Evolutionary conservation across 805 yeast genomes (phyloP).

Genomic region (Debaryomyces maramus): DNA sequence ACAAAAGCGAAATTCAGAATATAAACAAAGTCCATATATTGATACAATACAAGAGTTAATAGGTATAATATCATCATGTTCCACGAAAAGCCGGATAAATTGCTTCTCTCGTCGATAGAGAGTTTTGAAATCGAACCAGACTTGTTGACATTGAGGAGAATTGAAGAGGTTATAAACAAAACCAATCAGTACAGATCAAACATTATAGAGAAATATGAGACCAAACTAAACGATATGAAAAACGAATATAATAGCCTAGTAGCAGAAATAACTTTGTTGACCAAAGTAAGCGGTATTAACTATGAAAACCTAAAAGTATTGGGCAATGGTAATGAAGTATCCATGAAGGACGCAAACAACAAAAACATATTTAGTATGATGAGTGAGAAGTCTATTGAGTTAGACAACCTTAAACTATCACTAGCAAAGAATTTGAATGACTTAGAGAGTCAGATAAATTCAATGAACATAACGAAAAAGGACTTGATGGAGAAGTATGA

Average conservation of each 20-base stretch:
- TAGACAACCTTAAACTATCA: constrained; percentile 49
- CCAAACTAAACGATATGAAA: constrained; percentile 8
- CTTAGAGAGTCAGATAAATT: constrained; percentile 43
- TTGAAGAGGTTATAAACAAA: constrained; percentile 36
- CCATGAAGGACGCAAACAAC: constrained; percentile 8
- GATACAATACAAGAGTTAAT: too few relatives aligned
- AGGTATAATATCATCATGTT: constrained; percentile 18
- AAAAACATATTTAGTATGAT: constrained; percentile 28
- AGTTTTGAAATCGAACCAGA: constrained; percentile 56
- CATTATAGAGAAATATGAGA: constrained; percentile 16
- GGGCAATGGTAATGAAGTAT: constrained; percentile 6
- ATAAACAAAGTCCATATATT: background rate
- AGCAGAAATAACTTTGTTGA: constrained; percentile 19
- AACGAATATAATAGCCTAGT: constrained; percentile 11
- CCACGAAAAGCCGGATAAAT: constrained; percentile 32
- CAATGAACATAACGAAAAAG: constrained; percentile 31
- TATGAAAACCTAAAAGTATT: constrained; percentile 18
- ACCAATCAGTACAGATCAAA: constrained; percentile 29
- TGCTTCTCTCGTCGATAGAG: constrained; percentile 44
- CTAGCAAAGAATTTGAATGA: constrained; percentile 55
- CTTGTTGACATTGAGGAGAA: constrained; percentile 44
- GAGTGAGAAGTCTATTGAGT: constrained; percentile 26
- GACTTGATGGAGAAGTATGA: constrained; percentile 39
- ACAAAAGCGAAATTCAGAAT: constrained; percentile 2
- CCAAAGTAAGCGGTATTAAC: constrained; percentile 21